phyloP scores from a whole-genome alignment of 2,329 filamentous ascomycete genomes.

The Microcyclospora pomicola region DNA sequence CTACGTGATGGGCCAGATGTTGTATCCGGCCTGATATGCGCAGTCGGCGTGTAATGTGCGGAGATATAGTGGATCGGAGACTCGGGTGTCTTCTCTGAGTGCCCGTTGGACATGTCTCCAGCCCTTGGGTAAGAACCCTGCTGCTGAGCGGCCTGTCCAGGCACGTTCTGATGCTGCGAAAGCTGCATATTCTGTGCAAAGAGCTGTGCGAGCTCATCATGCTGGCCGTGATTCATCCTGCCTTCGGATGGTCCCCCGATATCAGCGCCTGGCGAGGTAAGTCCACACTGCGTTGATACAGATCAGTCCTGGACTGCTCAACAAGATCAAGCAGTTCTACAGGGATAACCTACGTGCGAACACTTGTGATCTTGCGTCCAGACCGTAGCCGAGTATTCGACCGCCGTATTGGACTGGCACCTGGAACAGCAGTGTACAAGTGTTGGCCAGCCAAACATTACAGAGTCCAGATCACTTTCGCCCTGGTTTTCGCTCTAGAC shows the following conservation, averaged over 20 bases:
- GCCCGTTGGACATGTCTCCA: no score
- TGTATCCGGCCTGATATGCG: conserved; percentile 44
- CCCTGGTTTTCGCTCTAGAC: no score
- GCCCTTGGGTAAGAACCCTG: conserved; percentile 1
- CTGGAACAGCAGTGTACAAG: conserved; percentile 19
- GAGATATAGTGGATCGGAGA: conserved; percentile 57
- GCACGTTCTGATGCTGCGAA: conserved; percentile 30
- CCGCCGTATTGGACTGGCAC: conserved; percentile 21
- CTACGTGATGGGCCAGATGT: conserved; percentile 18
- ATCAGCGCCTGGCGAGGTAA: conserved; percentile 29
- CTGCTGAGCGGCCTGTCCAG: conserved; percentile 3
- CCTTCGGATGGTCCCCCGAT: conserved; percentile 22
- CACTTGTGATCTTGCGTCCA: conserved; percentile 32
- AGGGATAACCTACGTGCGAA: conserved; percentile 30
- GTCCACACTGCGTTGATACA: conserved; percentile 27
- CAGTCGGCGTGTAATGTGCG: conserved; percentile 72
- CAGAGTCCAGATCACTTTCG: not conserved
- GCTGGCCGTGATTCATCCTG: conserved; percentile 28
- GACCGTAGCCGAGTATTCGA: conserved; percentile 28
- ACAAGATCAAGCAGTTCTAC: conserved; percentile 7
- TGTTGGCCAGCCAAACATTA: conserved; percentile 13
- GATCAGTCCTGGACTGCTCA: conserved; percentile 10
- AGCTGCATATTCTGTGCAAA: conserved; percentile 60
- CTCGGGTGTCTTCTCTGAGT: conserved; percentile 9
- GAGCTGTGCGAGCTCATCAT: conserved; percentile 70